These are phyloP conservation scores for Phalaenopsis equestris DNA, from an alignment of 106 monocot species.

Conservation along the genomic window DNA sequence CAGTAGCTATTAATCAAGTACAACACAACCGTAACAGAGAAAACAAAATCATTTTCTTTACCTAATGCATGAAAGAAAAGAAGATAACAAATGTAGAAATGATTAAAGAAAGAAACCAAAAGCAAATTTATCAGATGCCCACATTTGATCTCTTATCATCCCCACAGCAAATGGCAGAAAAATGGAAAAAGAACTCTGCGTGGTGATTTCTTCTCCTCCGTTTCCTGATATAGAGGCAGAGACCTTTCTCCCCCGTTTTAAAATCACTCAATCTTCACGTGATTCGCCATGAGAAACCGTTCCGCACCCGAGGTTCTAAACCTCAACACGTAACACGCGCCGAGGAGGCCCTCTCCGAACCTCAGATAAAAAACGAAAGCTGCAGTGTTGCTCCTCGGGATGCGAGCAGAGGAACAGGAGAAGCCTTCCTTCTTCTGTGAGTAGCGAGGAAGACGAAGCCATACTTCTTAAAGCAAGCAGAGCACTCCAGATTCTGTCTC, in stretches of 20 bases:
- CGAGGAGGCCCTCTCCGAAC: no score
- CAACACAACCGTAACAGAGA: neutral
- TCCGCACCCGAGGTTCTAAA: no score
- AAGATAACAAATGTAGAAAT: neutral
- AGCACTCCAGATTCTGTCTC: neutral
- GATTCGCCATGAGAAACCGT: neutral
- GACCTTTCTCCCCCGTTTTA: neutral
- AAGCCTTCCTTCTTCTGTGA: neutral
- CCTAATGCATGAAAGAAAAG: neutral
- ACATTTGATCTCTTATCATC: neutral
- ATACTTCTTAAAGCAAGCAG: slow-evolving; percentile 3
- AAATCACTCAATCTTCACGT: neutral
- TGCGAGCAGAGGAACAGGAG: neutral
- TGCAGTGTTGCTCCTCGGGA: slow-evolving; percentile 5
- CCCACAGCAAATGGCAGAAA: neutral
- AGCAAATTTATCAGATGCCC: neutral
- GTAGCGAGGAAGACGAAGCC: neutral
- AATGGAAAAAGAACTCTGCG: neutral
- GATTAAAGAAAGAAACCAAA: neutral
- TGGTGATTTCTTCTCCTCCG: neutral
- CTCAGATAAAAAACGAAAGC: neutral
- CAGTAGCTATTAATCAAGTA: neutral
- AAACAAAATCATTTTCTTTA: slow-evolving; percentile 1
- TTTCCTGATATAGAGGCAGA: neutral
- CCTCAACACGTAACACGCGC: no score